Evolutionary conservation across 108 stramenopile species (phyloP).

Genomic region (Mediolabrus comicus): DNA sequence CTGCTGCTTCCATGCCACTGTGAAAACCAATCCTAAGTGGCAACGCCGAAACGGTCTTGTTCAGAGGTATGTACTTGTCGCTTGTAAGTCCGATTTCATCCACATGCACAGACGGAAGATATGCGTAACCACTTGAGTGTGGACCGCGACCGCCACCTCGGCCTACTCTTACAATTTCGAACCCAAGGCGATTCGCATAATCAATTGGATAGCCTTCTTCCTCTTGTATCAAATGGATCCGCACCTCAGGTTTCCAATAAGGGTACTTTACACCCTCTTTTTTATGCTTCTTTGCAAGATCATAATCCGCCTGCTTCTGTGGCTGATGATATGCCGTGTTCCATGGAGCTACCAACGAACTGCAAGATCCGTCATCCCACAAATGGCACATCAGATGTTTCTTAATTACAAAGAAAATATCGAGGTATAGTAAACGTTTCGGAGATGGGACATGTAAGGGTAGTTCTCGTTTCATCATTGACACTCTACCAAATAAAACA

Average conservation of each 20-base stretch:
- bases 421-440: constrained; percentile 60
- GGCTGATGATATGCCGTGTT: constrained; percentile 65
- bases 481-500: constrained; percentile 66
- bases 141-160: constrained; percentile 2
- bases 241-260: constrained; percentile 87
- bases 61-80: constrained; percentile 93
- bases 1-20: constrained; percentile 53
- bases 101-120: constrained; percentile 83
- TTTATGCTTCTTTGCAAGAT: constrained; percentile 58
- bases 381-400: constrained; percentile 39
- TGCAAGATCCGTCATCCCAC: constrained; percentile 6
- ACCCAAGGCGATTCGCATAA: constrained; percentile 57
- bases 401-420: constrained; percentile 57
- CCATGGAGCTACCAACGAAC: constrained; percentile 64
- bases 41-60: constrained; percentile 81
- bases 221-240: constrained; percentile 74
- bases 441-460: constrained; percentile 73
- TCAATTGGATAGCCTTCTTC: constrained; percentile 67
- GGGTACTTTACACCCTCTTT: constrained; percentile 57
- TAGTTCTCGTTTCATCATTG: constrained; percentile 70
- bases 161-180: constrained; percentile 53
- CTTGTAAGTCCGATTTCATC: constrained; percentile 94
- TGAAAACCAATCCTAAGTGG: constrained; percentile 87
- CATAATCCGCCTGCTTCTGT: constrained; percentile 48
- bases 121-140: constrained; percentile 67